Base-by-base conservation (phyloP, 441 rosid species). In the Populus tomentosa region DNA sequence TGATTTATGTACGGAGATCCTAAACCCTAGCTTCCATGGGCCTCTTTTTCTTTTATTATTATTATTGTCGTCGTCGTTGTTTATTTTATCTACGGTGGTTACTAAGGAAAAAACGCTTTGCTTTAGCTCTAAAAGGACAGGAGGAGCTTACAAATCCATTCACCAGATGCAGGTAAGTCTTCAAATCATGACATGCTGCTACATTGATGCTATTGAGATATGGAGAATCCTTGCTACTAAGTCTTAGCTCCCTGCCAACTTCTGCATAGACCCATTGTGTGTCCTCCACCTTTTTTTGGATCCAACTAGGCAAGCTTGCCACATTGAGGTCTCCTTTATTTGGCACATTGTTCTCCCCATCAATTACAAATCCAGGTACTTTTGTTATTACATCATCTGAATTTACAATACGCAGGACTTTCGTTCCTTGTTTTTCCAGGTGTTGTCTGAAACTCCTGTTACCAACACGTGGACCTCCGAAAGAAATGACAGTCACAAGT, bases 391-490 rank as follows among this genome's bases (percentile, higher is more conserved):
- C 71, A 71, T 91, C 98, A 46, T 91, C 93, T 0, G 97, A 84
- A 80, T 93, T 93, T 13, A 93, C 97, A 42, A 93, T 93, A 20
- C 98, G 81, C 11, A 93, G 64, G 4, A 93, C 89, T 76, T 86
- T 91, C 0, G 89, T 87, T 69, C 93, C 98, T 65, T 88, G 89
- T 67, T 84, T 87, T 80, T 93, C 98, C 42, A 93, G 84, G 10
- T 79, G 71, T 26, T 71, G 80, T 8, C 90, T 74, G 69, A 93
- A 90, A 78, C 88, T 85, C 35, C 81, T 72, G 86, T 93, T 90
- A 20, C 96, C 93, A 10, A 93, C 94, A 9, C 94, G 93, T 10
- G 98, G 98, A 42, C 96, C 91, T n/a, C 96, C 94, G 73, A 91
- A 93, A 0, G 96, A 93, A 35, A 93, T 78, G 14, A 93, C 94